Evolutionary conservation across 164 flowering plant species (phyloP), one percentile per base, ranked within the genome.

Genomic region (Chimonanthus salicifolius): DNA sequence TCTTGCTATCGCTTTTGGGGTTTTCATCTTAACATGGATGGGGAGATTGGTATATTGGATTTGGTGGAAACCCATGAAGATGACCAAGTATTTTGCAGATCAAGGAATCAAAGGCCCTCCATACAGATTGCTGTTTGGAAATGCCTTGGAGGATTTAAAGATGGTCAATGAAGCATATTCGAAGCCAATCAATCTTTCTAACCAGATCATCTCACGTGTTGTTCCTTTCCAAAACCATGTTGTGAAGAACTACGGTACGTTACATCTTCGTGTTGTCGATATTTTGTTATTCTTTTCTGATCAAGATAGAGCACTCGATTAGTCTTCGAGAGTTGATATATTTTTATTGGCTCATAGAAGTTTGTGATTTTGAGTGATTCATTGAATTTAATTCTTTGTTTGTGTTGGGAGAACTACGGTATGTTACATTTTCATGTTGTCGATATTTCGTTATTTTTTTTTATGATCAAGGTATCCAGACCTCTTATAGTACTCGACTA

Each of bases 61-160:
- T 5, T 83, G 85, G 86, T 75, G 83, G 81, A 83, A 76, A 58
- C 89, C 89, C 10, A 81, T 9, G 79, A 80, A 47, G 71, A 64
- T 83, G 18, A 86, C 82, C 72, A 81, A 47, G 74, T 68, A 47
- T 2, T 67, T 86, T 11, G 80, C 73, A 58, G 62, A 78, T 46
- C 84, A 83, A 72, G 86, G 89, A 2, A 68, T 84, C 44, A 58
- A 7, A 4, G 87, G 87, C 7, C 83, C 75, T 71, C 50, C 85
- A 1, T 86, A 86, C 76, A 70, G 64, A n/a, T 16, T 83, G 3
- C 64, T 77, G 46, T 63, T 62, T 67, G 88, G 88, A 0, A 82
- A 86, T 72, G 6, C 62, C 3, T 75, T 73, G 70, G 83, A 83
- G 51, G 50, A 16, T 10, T 18, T 45, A 3, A 58, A 4, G 6